Evolutionary conservation across 2,329 filamentous ascomycete species (phyloP), one percentile per base, ranked within the genome.

Genomic region (Cercospora sesami): DNA sequence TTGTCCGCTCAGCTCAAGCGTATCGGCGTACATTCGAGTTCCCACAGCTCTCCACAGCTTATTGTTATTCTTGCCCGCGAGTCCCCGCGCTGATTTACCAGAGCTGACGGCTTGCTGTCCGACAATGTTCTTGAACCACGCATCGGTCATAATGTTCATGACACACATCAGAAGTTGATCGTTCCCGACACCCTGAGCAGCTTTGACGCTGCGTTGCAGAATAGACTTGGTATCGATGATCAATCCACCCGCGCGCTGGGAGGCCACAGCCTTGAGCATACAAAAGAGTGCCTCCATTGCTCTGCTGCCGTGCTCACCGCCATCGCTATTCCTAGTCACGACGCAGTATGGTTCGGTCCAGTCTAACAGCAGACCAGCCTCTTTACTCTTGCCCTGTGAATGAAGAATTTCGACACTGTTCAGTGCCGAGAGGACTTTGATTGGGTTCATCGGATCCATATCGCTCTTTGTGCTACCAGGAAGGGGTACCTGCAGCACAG

Each of bases 121-220:
- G 4, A 96, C 88, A 14, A 94, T 90, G 68, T 91, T 90, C 57
- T 90, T 89, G 79, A 94, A 97, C 75, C 97, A 91, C 62, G 89
- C 87, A 75, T 86, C 89, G 63, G 91, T 90, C 91, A 97, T 96
- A 71, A 95, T 89, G 73, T 89, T 93, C 68, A 97, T 86, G 5
- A 91, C 89, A 71, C 97, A 91, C 59, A 90, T 90, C n/a, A 93
- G 86, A 64, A 94, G 90, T 71, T 96, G 91, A 31, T 87, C 87
- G 77, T 97, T 97, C 64, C 85, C 84, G 8, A 90, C 89, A 7
- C 83, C 83, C 71, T 90, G 90, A 12, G 91, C 90, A 2, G 88
- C 87, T 45, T 86, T 85, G 51, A 97, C 85, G 2, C 93, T 91
- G 45, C 85, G 84, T 69, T 92, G 89, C 64, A 97, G 89, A 75